Evolutionary conservation across 352 stramenopile genomes (phyloP).

Genomic region (Phytophthora uliginosa): DNA sequence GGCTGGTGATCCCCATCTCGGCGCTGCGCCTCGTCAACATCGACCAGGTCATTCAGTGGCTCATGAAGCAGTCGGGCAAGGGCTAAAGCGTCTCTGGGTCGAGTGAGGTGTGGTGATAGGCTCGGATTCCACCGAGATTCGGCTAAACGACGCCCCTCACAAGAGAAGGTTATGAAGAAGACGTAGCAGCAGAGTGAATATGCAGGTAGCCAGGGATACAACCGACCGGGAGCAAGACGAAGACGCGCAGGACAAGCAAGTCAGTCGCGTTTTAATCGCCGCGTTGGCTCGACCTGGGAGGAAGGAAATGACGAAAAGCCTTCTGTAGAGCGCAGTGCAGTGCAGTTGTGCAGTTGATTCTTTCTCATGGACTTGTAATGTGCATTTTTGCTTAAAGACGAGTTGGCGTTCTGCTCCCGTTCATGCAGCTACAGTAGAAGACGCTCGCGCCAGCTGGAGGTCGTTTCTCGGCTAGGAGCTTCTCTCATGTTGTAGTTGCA

Average conservation of each 20-base stretch:
- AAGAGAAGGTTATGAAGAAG: constrained; percentile 27
- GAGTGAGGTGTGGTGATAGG: constrained; percentile 4
- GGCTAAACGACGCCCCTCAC: constrained; percentile 6
- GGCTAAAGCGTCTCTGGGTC: constrained; percentile 53
- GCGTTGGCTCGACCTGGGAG: constrained; percentile 10
- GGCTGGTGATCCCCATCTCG: constrained; percentile 99
- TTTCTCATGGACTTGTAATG: constrained; percentile 35
- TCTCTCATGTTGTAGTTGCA: background rate
- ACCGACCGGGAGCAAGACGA: constrained; percentile 5
- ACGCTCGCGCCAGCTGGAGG: background rate
- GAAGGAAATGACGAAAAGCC: constrained; percentile 33
- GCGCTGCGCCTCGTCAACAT: constrained; percentile 97
- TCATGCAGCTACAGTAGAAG: background rate
- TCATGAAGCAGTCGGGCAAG: constrained; percentile 96
- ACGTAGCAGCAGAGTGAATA: constrained; percentile 19
- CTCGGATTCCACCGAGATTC: constrained; percentile 10
- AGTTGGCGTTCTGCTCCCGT: constrained; percentile 4
- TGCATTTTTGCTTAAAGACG: constrained; percentile 33
- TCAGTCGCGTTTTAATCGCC: constrained; percentile 21
- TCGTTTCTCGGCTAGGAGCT: background rate
- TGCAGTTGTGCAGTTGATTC: constrained; percentile 35
- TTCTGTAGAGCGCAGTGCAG: constrained; percentile 47
- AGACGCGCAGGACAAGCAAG: constrained; percentile 14
- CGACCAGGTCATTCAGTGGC: constrained; percentile 98
- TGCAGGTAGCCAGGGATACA: constrained; percentile 16